phyloP scores from a whole-genome alignment of 164 flowering plant genomes.

The Umbilicus rupestris region DNA sequence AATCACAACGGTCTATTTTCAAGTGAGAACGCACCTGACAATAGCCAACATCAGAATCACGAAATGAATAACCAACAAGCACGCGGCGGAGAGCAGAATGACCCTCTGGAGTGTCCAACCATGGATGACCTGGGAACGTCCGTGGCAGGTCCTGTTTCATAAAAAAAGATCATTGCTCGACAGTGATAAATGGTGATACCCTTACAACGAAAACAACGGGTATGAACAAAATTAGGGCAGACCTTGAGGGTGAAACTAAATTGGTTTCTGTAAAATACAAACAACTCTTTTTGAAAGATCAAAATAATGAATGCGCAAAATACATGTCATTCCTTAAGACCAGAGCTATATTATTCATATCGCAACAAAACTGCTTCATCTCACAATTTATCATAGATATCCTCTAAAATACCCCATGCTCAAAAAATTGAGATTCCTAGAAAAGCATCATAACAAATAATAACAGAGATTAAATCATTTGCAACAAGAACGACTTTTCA shows the following conservation, averaged over 20 bases:
- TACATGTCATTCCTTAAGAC: not conserved
- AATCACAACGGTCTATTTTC: not conserved
- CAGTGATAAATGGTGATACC: not conserved
- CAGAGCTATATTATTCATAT: too few species aligned
- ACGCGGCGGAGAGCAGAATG: constrained; percentile 89
- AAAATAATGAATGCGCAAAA: not conserved
- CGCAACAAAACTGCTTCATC: too few species aligned
- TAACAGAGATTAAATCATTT: not conserved
- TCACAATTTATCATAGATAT: not conserved
- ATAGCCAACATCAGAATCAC: constrained; percentile 94
- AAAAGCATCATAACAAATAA: too few species aligned
- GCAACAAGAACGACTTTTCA: not conserved
- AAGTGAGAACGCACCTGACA: constrained; percentile 57
- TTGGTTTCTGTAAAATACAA: not conserved
- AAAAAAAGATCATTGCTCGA: constrained; percentile 8
- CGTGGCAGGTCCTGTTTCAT: constrained; percentile 73
- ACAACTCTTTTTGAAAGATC: not conserved
- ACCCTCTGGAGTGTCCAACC: constrained; percentile 91
- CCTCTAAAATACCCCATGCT: not conserved
- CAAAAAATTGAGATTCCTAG: too few species aligned
- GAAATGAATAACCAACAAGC: constrained; percentile 88
- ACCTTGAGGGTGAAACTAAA: not conserved
- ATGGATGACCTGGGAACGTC: constrained; percentile 96
- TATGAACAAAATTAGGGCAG: not conserved
- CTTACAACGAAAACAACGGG: not conserved